Evolutionary conservation across 805 yeast genomes (phyloP), one percentile per base, ranked within the genome.

Genomic region (Lipomyces kockii): DNA sequence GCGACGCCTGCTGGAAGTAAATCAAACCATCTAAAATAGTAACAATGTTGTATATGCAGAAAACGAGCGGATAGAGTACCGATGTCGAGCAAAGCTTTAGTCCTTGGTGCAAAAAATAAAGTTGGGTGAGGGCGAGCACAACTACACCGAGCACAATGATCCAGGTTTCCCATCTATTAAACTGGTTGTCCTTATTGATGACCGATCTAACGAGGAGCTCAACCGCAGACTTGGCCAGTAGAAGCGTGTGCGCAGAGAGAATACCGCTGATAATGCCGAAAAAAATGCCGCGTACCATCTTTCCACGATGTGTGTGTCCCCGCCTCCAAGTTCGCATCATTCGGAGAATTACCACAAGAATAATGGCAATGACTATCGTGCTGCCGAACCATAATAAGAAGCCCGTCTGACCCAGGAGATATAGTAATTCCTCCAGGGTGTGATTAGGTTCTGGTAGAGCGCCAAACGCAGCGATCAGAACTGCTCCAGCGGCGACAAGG

Each of bases 141-240:
- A 89, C 79, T 79, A 91, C 89, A 1, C 83, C 74, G 0, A 79
- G 57, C 20, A 89, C 81, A 9, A 91, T 81, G 0, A 83, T 39
- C 83, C 86, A 87, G 9, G 86, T 77, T 64, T 78, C 79, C 59
- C 79, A 75, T 57, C 81, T 76, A 59, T 78, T 76, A 20, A 85
- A 78, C 68, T 81, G 83, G 54, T 74, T 74, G 62, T 78, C 78
- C 59, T 76, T 78, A 60, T 77, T 76, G 69, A 71, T 77, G 53
- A 80, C 78, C 39, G 82, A 84, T 66, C 79, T 81, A 1, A 89
- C 76, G 1, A 89, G 74, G 12, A 90, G 85, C 73, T 90, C 96
- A 25, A 92, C 89, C 0, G 90, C 84, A 0, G 92, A 86, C 77
- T 92, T 92, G n/a, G 97, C 97, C 78, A 91, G 83, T 65, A 92